Evolutionary conservation across 495 filamentous ascomycete species (phyloP), one percentile per base, ranked within the genome.

Genomic region (Saxispiralis lemnorum): DNA sequence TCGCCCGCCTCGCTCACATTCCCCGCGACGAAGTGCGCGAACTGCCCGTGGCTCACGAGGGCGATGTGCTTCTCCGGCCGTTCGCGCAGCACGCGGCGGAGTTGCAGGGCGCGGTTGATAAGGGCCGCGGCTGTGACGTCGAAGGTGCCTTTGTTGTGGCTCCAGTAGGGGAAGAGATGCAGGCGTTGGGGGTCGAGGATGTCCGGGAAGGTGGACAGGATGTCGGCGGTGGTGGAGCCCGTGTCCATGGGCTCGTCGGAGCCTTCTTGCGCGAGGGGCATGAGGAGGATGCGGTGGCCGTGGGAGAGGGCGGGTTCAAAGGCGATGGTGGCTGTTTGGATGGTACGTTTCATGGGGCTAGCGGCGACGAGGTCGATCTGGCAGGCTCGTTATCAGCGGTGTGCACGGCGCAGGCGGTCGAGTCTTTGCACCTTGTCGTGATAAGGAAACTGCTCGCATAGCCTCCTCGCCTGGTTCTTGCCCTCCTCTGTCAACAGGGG

Each of bases 281-380:
- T 36, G 16, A 36, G 30, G n/a, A 44, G 41, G 32, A 44, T 44
- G 9, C 35, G 35, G 31, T 14, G 41, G 2, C 41, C 41, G 32
- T 11, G 30, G 28, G 35, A 28, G 11, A 44, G 14, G 2, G 16
- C 30, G 10, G 41, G 41, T 20, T 44, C 6, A 31, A 44, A 44
- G 16, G 30, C n/a, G 32, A 44, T 16, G 14, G 35, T 4, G 41
- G 30, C 35, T 4, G 41, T 44, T 24, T 44, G 41, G 15, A 44
- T 44, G n/a, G 41, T 35, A n/a, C 41, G 41, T 14, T 36, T 35
- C 41, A 44, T 44, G 14, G 41, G 41, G 32, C 31, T 35, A 5
- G 41, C 41, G n/a, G 20, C 20, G 14, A 44, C 30, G 41, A 44
- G 41, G 11, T 44, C 41, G 32, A 44, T 44, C 30, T 34, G 11